Evolutionary conservation across 768 basidiomycete genomes (phyloP), one percentile per base, ranked within the genome.

Genomic region (Kwoniella europaea): DNA sequence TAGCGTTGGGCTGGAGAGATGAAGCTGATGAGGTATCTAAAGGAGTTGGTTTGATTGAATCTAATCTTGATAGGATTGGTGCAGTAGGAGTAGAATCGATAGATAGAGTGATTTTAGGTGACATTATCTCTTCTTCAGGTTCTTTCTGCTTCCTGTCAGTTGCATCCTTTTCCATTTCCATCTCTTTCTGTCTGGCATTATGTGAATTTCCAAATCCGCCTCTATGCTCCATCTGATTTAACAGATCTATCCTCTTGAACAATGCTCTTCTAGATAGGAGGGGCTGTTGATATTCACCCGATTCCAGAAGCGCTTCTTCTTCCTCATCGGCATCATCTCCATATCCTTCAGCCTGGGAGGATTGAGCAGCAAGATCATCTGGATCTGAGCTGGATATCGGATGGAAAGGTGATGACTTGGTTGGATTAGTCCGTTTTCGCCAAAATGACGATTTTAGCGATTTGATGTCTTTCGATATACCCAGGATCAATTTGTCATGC

Each of bases 91-190:
- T 22, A 6, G 68, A 35, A 35, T 70, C 68, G n/a, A 69, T 46
- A 6, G 72, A 74, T n/a, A 74, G 46, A 6, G 72, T 74, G 59
- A 74, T 74, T 54, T 68, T 66, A 6, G 72, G 72, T 29, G 72
- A 74, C 50, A 74, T 69, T 27, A 64, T 67, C 24, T 67, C 29
- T 35, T 58, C 54, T 35, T 35, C 41, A 16, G 42, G 41, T 20
- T 65, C 29, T 22, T 67, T 42, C 43, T 59, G 56, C 41, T 44
- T 27, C 5, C 10, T 16, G 42, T 13, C 15, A 18, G 59, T 67
- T 50, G 67, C 64, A 42, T 68, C 44, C 12, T 65, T 59, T 20
- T 54, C 62, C 20, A 60, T 61, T 29, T 46, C 53, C 24, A 46
- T 13, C 22, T 22, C 53, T 7, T 55, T n/a, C 29, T 53, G 15